Evolutionary conservation across 2,329 filamentous ascomycete genomes (phyloP), one percentile per base, ranked within the genome.

Genomic region (Pseudogymnoascus sp.): DNA sequence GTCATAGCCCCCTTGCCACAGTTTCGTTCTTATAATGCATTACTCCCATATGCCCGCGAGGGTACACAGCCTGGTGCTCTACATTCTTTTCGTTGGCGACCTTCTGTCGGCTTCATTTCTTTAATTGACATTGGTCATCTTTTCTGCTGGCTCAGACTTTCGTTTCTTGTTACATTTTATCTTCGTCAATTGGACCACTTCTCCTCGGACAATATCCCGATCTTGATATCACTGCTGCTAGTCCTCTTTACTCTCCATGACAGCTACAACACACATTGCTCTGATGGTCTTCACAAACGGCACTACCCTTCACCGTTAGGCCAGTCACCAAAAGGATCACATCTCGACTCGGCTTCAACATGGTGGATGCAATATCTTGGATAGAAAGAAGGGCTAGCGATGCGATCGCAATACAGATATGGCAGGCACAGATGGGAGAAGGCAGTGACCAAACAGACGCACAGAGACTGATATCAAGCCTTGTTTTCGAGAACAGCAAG

Each of bases 401-500:
- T 53, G n/a, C n/a, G 47, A 53, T 53, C 28, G 47, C 47, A 9
- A 33, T 53, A 20, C 14, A 53, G 47, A 53, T 53, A 53, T 53
- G 47, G 47, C 47, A 53, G 47, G 47, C 47, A 53, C 47, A 53
- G 28, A 53, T 53, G 47, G 47, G 47, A 14, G 28, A 4, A n/a
- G 47, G 47, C 8, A 53, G 47, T 33, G 47, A 33, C 47, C 47
- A 53, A 33, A 53, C 47, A 33, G 28, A 53, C 12, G 8, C 47
- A 53, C 47, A 53, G 12, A 33, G 28, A 33, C 62, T 70, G 50
- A 72, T 72, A 61, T 36, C 66, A 35, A 67, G 67, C 30, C 63
- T 73, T 50, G 64, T 70, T 6, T 72, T 73, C 63, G 69, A 67
- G 38, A 66, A 72, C 60, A 72, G 69, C 64, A 83, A 79, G 67